Percentiles rank a stretch among this genome's conserved stretches.
Evolutionary conservation across 805 yeast species (phyloP).

Genomic region (Kuraishia hungarica): DNA sequence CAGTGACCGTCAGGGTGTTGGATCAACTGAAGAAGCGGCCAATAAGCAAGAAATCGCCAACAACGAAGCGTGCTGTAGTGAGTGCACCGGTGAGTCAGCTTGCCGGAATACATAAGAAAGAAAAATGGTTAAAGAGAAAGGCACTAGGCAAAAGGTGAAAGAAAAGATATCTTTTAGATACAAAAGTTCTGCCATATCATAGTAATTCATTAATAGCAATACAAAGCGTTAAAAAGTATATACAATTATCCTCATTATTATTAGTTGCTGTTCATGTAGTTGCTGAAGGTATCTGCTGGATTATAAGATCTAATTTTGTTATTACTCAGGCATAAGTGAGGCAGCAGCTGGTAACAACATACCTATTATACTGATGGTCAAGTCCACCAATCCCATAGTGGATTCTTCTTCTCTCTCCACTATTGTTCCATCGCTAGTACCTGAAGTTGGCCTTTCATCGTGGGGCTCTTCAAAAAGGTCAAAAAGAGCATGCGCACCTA

Average conservation of each 20-base stretch:
- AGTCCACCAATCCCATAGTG: constrained; percentile 6
- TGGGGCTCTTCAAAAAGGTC: constrained; percentile 18
- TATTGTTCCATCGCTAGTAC: neutral
- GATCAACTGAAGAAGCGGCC: constrained; percentile 5
- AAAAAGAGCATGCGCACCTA: constrained; percentile 56
- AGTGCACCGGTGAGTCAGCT: constrained; percentile 15
- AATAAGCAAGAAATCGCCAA: constrained; percentile 2
- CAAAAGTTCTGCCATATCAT: neutral
- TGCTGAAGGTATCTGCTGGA: neutral
- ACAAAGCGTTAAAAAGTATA: neutral
- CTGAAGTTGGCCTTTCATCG: neutral
- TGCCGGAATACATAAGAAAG: constrained; percentile 6
- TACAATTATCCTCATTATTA: neutral
- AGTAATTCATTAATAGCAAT: neutral
- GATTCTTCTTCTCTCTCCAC: neutral
- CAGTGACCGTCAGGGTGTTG: constrained; percentile 30
- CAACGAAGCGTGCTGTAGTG: constrained; percentile 2
- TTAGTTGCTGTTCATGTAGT: neutral
- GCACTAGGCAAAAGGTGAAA: constrained; percentile 6
- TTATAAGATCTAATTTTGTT: neutral
- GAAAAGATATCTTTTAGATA: neutral
- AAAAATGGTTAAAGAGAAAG: constrained; percentile 10
- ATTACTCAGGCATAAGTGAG: neutral
- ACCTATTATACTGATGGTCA: constrained; percentile 15
- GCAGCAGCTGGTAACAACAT: constrained; percentile 16